Evolutionary conservation across 495 filamentous ascomycete genomes (phyloP).

Genomic region (Xanthoparmelia taractica): DNA sequence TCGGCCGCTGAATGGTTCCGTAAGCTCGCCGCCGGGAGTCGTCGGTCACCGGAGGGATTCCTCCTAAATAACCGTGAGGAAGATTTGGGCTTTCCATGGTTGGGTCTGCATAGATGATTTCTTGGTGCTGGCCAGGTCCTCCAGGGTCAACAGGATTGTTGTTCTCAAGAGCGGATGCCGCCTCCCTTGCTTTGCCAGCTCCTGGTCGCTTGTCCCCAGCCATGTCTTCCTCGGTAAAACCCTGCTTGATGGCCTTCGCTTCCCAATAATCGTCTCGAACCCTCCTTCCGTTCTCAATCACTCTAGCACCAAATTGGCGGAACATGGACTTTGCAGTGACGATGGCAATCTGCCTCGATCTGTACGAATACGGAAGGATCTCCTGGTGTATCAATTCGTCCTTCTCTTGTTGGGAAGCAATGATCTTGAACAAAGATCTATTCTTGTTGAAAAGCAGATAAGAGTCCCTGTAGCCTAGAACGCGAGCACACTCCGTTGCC

Average conservation of each 20-base stretch:
- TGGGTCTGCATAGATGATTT: constrained; percentile 76
- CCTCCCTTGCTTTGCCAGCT: constrained; percentile 78
- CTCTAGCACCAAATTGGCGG: constrained; percentile 92
- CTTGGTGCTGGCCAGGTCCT: constrained; percentile 50
- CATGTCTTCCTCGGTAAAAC: constrained; percentile 94
- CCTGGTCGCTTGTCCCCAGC: constrained; percentile 96
- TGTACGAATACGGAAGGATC: constrained; percentile 93
- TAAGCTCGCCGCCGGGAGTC: constrained; percentile 76
- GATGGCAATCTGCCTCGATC: constrained; percentile 95
- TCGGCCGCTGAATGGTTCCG: constrained; percentile 70
- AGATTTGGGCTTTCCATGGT: constrained; percentile 52
- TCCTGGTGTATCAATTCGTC: constrained; percentile 93
- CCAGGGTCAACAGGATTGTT: constrained; percentile 38
- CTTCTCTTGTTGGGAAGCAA: constrained; percentile 91
- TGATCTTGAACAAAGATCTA: constrained; percentile 93
- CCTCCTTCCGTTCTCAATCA: constrained; percentile 80
- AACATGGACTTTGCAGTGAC: constrained; percentile 99
- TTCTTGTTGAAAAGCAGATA: constrained; percentile 99
- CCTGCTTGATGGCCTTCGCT: constrained; percentile 90
- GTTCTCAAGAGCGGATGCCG: constrained; percentile 51
- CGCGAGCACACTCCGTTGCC: constrained; percentile 92
- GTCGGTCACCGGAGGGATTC: constrained; percentile 63
- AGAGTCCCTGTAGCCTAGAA: constrained; percentile 91
- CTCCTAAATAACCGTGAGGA: constrained; percentile 40
- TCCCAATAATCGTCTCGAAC: constrained; percentile 99